Conservation (phyloP, 1,139 yeast genomes). For the Geotrichum candidum region DNA sequence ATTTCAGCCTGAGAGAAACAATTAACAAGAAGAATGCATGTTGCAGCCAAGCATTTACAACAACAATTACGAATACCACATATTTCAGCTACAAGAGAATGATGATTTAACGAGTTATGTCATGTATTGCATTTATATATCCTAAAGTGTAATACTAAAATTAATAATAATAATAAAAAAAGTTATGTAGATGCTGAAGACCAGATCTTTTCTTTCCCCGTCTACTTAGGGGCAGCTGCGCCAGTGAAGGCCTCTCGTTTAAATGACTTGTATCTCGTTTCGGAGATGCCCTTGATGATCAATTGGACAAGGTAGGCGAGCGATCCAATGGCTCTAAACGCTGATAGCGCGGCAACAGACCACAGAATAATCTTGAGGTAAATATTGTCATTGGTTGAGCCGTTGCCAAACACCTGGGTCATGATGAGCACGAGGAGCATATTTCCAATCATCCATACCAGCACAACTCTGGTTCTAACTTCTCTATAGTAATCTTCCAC, state of each 20-base stretch:
- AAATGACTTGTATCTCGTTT: slow-evolving; percentile 27
- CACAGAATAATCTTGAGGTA: slow-evolving; percentile 81
- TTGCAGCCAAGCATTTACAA: not conserved
- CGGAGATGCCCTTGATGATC: slow-evolving; percentile 31
- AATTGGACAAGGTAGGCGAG: slow-evolving; percentile 53
- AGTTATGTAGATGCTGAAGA: not conserved
- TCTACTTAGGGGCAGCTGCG: not conserved
- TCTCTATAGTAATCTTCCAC: slow-evolving; percentile 76
- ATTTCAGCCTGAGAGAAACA: slow-evolving; percentile 12
- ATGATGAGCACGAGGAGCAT: slow-evolving; percentile 76
- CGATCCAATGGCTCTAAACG: slow-evolving; percentile 76
- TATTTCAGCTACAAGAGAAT: not conserved
- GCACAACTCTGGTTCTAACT: slow-evolving; percentile 89
- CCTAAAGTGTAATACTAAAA: not conserved
- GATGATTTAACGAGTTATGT: not conserved
- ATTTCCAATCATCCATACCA: slow-evolving; percentile 81
- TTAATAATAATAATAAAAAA: not conserved
- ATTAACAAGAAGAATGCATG: not conserved
- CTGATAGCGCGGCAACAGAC: slow-evolving; percentile 81
- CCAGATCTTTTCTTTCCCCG: not conserved
- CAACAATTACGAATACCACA: not conserved
- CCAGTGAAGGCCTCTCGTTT: slow-evolving; percentile 26
- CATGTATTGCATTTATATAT: not conserved
- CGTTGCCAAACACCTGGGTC: slow-evolving; percentile 73
- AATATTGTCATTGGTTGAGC: slow-evolving; percentile 57